These are phyloP conservation scores for Coniella vitis DNA, from an alignment of 2,329 filamentous ascomycete species.

Conservation along the genomic window DNA sequence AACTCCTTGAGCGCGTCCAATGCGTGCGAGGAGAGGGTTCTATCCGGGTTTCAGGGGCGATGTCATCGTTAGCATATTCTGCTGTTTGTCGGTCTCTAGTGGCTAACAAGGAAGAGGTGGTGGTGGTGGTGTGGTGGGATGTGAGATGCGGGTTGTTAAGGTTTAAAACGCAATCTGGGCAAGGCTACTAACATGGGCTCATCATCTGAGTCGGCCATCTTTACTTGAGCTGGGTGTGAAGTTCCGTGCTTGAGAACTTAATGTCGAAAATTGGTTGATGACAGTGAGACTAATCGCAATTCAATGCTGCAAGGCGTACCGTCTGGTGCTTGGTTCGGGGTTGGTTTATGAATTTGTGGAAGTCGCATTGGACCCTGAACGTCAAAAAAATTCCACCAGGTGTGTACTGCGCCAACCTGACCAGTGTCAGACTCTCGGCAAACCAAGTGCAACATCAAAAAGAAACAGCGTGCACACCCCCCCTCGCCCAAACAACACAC, in stretches of 20 bases:
- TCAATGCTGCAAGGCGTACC: no score
- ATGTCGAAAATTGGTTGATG: no score
- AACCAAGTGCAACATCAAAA: neutral
- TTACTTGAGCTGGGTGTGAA: neutral
- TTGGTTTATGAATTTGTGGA: neutral
- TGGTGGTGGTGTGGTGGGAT: no score
- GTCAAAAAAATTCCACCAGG: neutral
- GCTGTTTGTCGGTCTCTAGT: no score
- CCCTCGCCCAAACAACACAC: neutral
- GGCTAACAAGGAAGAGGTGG: no score
- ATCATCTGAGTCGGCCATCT: conserved; percentile 34
- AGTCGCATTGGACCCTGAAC: neutral
- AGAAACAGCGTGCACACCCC: neutral
- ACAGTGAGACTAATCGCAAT: no score
- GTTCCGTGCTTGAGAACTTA: neutral
- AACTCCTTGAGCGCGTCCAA: conserved; percentile 67
- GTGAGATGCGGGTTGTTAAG: neutral
- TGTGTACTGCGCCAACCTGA: no score
- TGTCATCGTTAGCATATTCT: neutral
- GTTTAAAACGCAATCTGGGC: neutral
- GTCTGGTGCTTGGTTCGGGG: neutral
- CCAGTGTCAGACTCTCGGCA: no score
- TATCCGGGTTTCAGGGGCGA: conserved; percentile 25
- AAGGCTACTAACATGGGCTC: conserved; percentile 40
- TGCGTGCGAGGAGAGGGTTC: conserved; percentile 58